These are phyloP conservation scores for Fusarium sororula DNA, from an alignment of 2,329 filamentous ascomycete species.

Conservation along the genomic window DNA sequence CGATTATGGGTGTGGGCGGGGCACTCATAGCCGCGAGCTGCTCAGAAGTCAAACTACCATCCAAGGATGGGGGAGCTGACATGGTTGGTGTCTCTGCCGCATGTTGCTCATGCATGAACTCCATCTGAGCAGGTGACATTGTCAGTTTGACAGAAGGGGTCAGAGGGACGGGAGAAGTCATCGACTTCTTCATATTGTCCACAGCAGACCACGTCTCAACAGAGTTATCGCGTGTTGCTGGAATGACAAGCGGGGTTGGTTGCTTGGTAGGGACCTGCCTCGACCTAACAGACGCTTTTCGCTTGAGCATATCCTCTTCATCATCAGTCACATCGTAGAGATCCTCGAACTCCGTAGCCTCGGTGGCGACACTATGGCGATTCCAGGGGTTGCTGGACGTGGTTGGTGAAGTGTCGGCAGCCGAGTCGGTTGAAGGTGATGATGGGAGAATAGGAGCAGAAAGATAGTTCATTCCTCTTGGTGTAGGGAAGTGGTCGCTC, in stretches of 20 bases:
- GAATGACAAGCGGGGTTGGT: constrained; percentile 62
- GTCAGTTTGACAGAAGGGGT: constrained; percentile 74
- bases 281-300: constrained; percentile 51
- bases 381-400: constrained; percentile 70
- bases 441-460: constrained; percentile 70
- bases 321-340: constrained; percentile 88
- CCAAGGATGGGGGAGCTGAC: constrained; percentile 86
- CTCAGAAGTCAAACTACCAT: constrained; percentile 88
- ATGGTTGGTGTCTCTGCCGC: constrained; percentile 74
- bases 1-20: constrained; percentile 82
- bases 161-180: constrained; percentile 67
- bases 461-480: constrained; percentile 72
- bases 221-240: constrained; percentile 48
- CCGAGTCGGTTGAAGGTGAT: constrained; percentile 65
- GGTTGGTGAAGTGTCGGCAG: constrained; percentile 63
- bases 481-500: constrained; percentile 76
- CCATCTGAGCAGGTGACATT: constrained; percentile 79
- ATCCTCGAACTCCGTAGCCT: constrained; percentile 82
- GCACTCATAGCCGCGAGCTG: constrained; percentile 85
- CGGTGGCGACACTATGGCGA: constrained; percentile 68
- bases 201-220: constrained; percentile 56
- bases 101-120: constrained; percentile 72
- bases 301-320: constrained; percentile 59
- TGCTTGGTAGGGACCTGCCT: constrained; percentile 51
- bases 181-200: constrained; percentile 55